Evolutionary conservation across 225 moss, liverwort and hornwort genomes (phyloP).

Genomic region (Antitrichia curtipendula): DNA sequence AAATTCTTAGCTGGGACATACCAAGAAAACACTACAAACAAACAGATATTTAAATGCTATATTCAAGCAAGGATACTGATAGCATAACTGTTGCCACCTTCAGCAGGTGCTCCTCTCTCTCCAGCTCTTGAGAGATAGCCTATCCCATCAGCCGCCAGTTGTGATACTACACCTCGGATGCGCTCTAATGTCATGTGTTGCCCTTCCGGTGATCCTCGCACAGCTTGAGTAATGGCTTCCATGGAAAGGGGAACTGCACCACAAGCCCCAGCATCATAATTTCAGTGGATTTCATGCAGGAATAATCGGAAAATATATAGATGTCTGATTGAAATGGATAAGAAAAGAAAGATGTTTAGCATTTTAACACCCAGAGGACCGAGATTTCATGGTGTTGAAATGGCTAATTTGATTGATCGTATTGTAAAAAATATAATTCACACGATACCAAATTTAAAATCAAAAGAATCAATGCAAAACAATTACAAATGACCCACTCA

Average conservation of each 20-base stretch:
- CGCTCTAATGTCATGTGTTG: conserved; percentile 76
- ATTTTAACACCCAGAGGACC: background rate
- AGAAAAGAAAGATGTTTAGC: background rate
- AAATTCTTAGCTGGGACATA: background rate
- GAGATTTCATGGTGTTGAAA: background rate
- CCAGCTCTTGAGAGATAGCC: conserved; percentile 68
- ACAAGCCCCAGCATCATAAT: background rate
- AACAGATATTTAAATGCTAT: background rate
- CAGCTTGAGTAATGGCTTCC: conserved; percentile 59
- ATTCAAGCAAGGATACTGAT: conserved; percentile 63
- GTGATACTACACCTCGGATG: conserved; percentile 70
- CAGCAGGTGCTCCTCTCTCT: conserved; percentile 30
- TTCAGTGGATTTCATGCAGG: background rate
- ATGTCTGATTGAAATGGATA: background rate
- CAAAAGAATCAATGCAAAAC: background rate
- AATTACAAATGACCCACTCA: background rate
- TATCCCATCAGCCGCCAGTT: conserved; percentile 67
- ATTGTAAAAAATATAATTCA: background rate
- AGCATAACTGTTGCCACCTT: conserved; percentile 61
- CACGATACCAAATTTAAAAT: background rate
- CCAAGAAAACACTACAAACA: background rate
- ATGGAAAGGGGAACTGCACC: conserved; percentile 62
- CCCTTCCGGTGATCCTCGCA: conserved; percentile 55
- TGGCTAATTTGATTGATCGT: background rate
- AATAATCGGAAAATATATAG: background rate